phyloP scores from a whole-genome alignment of 2,329 filamentous ascomycete species.

The Colletotrichum spaethianum region DNA sequence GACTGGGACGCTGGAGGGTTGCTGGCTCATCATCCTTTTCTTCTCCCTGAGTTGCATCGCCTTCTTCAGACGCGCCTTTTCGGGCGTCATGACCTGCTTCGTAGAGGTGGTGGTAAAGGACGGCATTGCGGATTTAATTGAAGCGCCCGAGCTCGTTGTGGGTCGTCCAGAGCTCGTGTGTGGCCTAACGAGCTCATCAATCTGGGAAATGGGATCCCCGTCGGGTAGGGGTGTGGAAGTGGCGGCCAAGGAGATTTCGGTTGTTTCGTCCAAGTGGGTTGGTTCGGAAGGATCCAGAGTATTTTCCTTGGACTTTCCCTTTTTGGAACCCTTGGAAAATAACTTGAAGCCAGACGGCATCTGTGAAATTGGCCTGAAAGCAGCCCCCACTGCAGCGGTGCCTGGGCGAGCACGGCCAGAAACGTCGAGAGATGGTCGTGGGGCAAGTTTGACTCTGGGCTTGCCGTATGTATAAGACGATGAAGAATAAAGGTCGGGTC shows the following conservation, averaged over 20 bases:
- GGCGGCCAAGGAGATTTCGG: conserved; percentile 52
- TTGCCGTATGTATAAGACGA: conserved; percentile 69
- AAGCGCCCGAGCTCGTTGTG: conserved; percentile 61
- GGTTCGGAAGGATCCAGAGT: conserved; percentile 48
- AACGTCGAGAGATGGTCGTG: conserved; percentile 81
- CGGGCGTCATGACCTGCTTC: conserved; percentile 78
- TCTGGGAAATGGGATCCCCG: conserved; percentile 46
- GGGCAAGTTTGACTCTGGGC: conserved; percentile 90
- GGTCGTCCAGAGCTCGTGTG: conserved; percentile 56
- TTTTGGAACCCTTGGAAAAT: conserved; percentile 71
- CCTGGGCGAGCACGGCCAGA: conserved; percentile 71
- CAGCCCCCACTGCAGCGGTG: conserved; percentile 55
- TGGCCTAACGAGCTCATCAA: conserved; percentile 48
- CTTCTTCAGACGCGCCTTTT: conserved; percentile 94
- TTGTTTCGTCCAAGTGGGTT: conserved; percentile 52
- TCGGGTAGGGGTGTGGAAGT: conserved; percentile 55
- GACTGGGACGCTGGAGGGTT: conserved; percentile 46
- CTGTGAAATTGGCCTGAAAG: conserved; percentile 81
- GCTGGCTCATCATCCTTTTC: conserved; percentile 66
- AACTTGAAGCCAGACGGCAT: conserved; percentile 86
- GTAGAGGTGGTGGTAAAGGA: conserved; percentile 51
- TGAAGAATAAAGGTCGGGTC: conserved; percentile 65
- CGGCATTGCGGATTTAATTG: conserved; percentile 56
- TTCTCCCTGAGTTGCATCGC: conserved; percentile 91
- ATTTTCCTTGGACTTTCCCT: conserved; percentile 57